Percentiles rank a stretch among this genome's conserved stretches.
These are phyloP conservation scores for Curvularia eragrostidis DNA, from an alignment of 2,329 filamentous ascomycete genomes.

Conservation along the genomic window DNA sequence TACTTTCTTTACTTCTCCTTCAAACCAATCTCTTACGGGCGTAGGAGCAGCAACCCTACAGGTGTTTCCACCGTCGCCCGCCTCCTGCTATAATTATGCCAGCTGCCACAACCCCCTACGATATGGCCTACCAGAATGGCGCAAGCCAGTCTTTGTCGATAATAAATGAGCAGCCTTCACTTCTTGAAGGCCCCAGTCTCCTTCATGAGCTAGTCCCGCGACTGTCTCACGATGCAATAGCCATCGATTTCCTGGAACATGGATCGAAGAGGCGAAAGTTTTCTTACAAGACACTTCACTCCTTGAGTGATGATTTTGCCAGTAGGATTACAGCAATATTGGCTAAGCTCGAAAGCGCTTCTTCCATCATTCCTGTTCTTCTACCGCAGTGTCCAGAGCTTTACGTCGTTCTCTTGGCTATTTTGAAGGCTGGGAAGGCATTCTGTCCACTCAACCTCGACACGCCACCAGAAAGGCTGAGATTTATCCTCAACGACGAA, in stretches of 20 bases:
- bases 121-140: conserved; percentile 35
- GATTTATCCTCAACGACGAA: conserved; percentile 82
- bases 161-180: conserved; percentile 62
- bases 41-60: neutral
- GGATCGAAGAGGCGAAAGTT: conserved; percentile 57
- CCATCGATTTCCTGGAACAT: conserved; percentile 68
- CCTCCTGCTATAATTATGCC: conserved; percentile 3
- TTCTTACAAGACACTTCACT: conserved; percentile 70
- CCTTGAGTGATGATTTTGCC: conserved; percentile 64
- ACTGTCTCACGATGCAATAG: conserved; percentile 49
- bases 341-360: conserved; percentile 40
- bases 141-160: conserved; percentile 44
- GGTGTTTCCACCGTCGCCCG: neutral
- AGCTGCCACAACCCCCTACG: conserved; percentile 9
- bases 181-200: conserved; percentile 61
- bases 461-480: conserved; percentile 75
- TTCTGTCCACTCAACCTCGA: conserved; percentile 87
- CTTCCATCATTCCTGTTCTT: conserved; percentile 72
- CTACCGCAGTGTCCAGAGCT: conserved; percentile 78
- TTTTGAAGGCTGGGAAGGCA: conserved; percentile 80
- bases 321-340: conserved; percentile 31
- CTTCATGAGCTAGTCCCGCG: conserved; percentile 69
- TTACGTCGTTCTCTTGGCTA: conserved; percentile 77
- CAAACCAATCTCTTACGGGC: neutral
- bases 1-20: conserved; percentile 1